Conservation (phyloP, 768 basidiomycete species). For the Agaricus bisporus region DNA sequence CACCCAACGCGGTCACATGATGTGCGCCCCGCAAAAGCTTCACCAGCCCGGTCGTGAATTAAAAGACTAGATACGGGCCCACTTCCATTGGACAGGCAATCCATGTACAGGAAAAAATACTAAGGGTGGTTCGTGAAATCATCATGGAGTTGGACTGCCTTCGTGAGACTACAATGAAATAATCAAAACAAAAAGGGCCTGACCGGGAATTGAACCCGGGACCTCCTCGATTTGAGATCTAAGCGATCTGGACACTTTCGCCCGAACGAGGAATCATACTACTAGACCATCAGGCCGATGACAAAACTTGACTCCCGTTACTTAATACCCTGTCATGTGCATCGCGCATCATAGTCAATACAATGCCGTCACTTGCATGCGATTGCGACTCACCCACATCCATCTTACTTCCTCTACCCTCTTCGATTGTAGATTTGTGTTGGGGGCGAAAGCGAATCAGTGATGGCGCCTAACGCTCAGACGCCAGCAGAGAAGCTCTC, state of each 20-base stretch:
- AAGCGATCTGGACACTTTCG: not conserved
- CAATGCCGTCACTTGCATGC: not conserved
- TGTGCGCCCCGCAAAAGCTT: too few relatives aligned
- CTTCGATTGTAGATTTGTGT: not conserved
- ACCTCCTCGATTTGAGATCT: conserved; percentile 55
- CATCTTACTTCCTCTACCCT: not conserved
- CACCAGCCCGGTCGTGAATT: too few relatives aligned
- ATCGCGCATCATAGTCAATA: not conserved
- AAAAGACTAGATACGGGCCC: too few relatives aligned
- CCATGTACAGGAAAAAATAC: too few relatives aligned
- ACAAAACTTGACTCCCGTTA: too few relatives aligned
- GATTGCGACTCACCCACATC: not conserved
- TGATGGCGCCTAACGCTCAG: conserved; percentile 31
- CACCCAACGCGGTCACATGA: too few relatives aligned
- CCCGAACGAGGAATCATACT: conserved; percentile 66
- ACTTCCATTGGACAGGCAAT: too few relatives aligned
- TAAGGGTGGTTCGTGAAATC: too few relatives aligned
- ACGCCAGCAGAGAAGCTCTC: conserved; percentile 54
- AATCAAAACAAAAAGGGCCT: conserved; percentile 35
- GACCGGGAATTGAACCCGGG: conserved; percentile 83
- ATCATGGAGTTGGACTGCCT: too few relatives aligned
- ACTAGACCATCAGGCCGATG: conserved; percentile 31
- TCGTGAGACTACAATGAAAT: not conserved
- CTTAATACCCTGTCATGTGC: not conserved
- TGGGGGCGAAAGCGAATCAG: not conserved